Conservation (phyloP, 2,329 filamentous ascomycete genomes). For the Monilinia polystroma region DNA sequence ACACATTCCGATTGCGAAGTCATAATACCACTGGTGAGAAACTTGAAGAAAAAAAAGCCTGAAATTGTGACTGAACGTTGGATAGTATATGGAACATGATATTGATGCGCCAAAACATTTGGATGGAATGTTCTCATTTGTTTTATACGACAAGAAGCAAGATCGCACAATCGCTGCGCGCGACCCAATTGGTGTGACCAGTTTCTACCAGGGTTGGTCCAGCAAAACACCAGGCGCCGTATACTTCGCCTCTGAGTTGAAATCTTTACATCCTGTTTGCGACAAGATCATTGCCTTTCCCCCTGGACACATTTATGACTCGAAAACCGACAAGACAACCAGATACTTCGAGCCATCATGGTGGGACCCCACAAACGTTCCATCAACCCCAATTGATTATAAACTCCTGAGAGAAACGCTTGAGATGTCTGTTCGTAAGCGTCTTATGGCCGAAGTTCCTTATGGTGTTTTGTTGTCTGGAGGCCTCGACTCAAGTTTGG, state of each 20-base stretch:
- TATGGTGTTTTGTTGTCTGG: slow-evolving; percentile 95
- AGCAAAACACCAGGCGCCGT: slow-evolving; percentile 78
- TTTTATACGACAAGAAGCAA: slow-evolving; percentile 92
- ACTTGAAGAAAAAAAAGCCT: slow-evolving; percentile 11
- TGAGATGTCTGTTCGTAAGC: slow-evolving; percentile 90
- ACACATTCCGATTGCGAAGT: slow-evolving; percentile 98
- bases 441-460: slow-evolving; percentile 97
- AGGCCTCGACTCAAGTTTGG: slow-evolving; percentile 91
- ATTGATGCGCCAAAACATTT: slow-evolving; percentile 89
- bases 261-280: slow-evolving; percentile 88
- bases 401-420: slow-evolving; percentile 77
- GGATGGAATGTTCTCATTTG: slow-evolving; percentile 99
- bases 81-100: slow-evolving; percentile 85
- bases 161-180: slow-evolving; percentile 91
- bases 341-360: slow-evolving; percentile 90
- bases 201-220: slow-evolving; percentile 92
- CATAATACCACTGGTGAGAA: slow-evolving; percentile 86
- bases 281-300: slow-evolving; percentile 94
- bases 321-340: slow-evolving; percentile 78
- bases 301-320: slow-evolving; percentile 94
- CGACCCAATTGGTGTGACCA: slow-evolving; percentile 96
- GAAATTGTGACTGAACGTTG: slow-evolving; percentile 24
- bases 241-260: slow-evolving; percentile 97
- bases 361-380: slow-evolving; percentile 82
- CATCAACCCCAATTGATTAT: slow-evolving; percentile 77